Conservation (phyloP, 768 basidiomycete genomes). For the Russula foetens region DNA sequence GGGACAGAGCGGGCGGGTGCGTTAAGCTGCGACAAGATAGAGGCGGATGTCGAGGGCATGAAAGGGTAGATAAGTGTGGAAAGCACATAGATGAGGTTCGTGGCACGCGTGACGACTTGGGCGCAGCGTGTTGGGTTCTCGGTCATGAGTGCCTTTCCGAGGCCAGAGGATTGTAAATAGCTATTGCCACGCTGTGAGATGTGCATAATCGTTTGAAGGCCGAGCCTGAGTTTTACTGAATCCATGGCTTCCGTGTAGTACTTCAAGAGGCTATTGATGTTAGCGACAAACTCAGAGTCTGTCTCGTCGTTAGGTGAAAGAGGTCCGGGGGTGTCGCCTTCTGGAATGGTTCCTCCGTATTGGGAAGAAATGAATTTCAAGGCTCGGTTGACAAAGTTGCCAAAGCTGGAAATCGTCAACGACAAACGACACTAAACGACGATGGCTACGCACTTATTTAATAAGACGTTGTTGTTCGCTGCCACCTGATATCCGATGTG, state of each 20-base stretch:
- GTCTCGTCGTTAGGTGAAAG: constrained; percentile 56
- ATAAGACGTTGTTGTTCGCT: constrained; percentile 85
- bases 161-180: constrained; percentile 88
- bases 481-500: constrained; percentile 46
- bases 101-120: constrained; percentile 79
- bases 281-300: constrained; percentile 70
- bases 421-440: neutral
- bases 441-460: constrained; percentile 65
- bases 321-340: constrained; percentile 65
- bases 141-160: constrained; percentile 83
- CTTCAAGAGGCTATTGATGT: constrained; percentile 69
- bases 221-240: constrained; percentile 78
- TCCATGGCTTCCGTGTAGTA: constrained; percentile 89
- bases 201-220: constrained; percentile 83
- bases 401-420: constrained; percentile 48
- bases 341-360: constrained; percentile 73
- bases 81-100: constrained; percentile 89
- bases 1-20: constrained; percentile 81
- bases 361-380: constrained; percentile 90
- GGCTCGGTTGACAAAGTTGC: constrained; percentile 94
- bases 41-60: constrained; percentile 86
- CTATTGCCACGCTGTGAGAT: constrained; percentile 85
- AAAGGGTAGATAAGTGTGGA: constrained; percentile 85
- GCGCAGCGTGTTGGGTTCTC: constrained; percentile 80
- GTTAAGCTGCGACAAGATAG: constrained; percentile 81